Conservation (phyloP, 2,329 filamentous ascomycete genomes). For the Orbilia oligospora region DNA sequence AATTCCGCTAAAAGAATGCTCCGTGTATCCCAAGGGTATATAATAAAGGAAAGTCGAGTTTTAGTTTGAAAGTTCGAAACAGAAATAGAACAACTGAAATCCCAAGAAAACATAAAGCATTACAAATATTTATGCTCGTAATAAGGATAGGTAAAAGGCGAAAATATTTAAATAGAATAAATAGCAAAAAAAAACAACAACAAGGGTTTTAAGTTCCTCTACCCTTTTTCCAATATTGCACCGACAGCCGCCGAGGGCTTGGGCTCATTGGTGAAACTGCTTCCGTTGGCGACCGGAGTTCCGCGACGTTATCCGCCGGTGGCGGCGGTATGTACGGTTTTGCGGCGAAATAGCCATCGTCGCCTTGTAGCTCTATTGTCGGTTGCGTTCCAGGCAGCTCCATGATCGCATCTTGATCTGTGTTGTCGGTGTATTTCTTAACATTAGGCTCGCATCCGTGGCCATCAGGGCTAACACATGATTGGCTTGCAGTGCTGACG, state of each 20-base stretch:
- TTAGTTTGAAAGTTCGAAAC: conserved; percentile 12
- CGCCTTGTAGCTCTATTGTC: conserved; percentile 46
- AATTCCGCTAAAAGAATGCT: conserved; percentile 60
- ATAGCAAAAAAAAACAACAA: not conserved
- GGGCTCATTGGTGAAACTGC: conserved; percentile 26
- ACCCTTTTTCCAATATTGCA: conserved; percentile 37
- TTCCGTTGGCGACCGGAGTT: conserved; percentile 4
- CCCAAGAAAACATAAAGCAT: conserved; percentile 10
- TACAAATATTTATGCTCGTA: conserved; percentile 24
- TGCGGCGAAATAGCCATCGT: conserved; percentile 46
- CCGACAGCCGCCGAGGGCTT: conserved; percentile 23
- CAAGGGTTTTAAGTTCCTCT: not conserved
- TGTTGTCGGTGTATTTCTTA: conserved; percentile 14
- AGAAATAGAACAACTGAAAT: conserved; percentile 19
- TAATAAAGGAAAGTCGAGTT: conserved; percentile 57
- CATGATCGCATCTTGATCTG: conserved; percentile 29
- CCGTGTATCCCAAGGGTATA: conserved; percentile 61
- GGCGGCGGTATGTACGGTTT: conserved; percentile 42
- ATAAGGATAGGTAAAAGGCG: conserved; percentile 26
- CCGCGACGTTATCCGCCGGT: not conserved
- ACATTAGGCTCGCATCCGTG: conserved; percentile 6
- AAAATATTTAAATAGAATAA: not conserved
- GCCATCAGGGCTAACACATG: conserved; percentile 40
- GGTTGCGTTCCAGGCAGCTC: conserved; percentile 35
- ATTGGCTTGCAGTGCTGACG: conserved; percentile 35